Conservation (phyloP, 768 basidiomycete genomes). For the Fomitopsis serialis region DNA sequence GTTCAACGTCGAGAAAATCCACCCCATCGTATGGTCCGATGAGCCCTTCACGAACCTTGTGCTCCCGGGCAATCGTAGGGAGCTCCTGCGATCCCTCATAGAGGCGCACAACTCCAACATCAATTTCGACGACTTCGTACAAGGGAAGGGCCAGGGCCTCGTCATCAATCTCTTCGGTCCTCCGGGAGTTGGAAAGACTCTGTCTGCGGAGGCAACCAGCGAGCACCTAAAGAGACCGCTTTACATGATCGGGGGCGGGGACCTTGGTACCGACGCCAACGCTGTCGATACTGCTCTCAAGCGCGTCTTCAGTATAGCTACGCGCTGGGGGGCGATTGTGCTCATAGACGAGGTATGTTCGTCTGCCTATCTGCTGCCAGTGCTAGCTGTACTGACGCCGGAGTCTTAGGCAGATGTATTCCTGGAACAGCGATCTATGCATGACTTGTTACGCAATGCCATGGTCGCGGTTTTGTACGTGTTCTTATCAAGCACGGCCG, state of each 20-base stretch:
- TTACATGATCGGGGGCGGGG: slow-evolving; percentile 25
- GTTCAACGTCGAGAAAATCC: slow-evolving; percentile 51
- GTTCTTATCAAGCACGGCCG: slow-evolving; percentile 5
- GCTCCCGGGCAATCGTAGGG: slow-evolving; percentile 24
- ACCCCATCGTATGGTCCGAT: slow-evolving; percentile 37
- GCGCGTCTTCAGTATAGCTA: slow-evolving; percentile 26
- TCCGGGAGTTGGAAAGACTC: slow-evolving; percentile 20
- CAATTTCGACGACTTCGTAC: slow-evolving; percentile 27
- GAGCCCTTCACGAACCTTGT: slow-evolving; percentile 27
- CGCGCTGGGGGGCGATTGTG: slow-evolving; percentile 28
- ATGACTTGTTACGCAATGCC: slow-evolving; percentile 55
- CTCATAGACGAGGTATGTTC: slow-evolving; percentile 26
- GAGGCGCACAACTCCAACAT: slow-evolving; percentile 11
- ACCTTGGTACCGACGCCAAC: slow-evolving; percentile 27
- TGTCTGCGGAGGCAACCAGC: slow-evolving; percentile 24
- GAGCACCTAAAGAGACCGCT: slow-evolving; percentile 16
- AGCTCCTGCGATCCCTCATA: slow-evolving; percentile 25
- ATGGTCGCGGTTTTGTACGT: slow-evolving; percentile 55
- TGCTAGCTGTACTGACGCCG: neutral
- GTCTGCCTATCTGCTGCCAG: slow-evolving; percentile 5
- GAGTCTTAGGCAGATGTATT: slow-evolving; percentile 50
- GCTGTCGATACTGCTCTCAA: slow-evolving; percentile 23
- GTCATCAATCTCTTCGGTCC: slow-evolving; percentile 20
- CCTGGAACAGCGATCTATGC: slow-evolving; percentile 59
- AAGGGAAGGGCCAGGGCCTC: slow-evolving; percentile 32